Evolutionary conservation across 139 green algal species (phyloP).

Genomic region (Volvox africanus): DNA sequence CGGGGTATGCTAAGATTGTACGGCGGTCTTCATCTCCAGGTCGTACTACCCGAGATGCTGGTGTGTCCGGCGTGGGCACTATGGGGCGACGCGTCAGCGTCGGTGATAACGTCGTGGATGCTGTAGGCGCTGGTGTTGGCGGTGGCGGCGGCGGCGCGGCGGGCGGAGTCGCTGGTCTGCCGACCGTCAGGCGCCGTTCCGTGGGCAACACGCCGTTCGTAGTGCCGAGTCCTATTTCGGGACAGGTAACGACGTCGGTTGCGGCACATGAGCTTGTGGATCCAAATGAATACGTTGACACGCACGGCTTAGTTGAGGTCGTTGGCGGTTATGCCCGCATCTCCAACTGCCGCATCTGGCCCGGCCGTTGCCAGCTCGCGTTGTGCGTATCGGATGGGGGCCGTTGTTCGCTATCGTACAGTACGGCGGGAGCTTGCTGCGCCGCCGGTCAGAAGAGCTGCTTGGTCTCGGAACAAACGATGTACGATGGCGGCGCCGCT

Average conservation of each 20-base stretch:
- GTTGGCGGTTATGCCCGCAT: conserved; percentile 28
- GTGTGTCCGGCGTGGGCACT: neutral
- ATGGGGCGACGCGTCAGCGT: neutral
- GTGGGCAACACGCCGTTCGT: neutral
- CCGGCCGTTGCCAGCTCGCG: conserved; percentile 25
- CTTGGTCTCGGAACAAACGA: neutral
- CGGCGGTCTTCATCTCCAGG: conserved; percentile 5
- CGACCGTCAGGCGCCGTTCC: neutral
- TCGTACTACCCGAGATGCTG: neutral
- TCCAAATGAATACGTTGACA: conserved; percentile 18
- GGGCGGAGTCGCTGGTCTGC: neutral
- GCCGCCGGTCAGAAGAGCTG: neutral
- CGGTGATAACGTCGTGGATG: neutral
- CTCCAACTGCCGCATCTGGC: conserved; percentile 17
- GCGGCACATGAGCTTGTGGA: conserved; percentile 9
- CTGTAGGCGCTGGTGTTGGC: neutral
- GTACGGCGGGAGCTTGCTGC: neutral
- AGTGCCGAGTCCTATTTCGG: neutral
- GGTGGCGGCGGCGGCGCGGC: neutral
- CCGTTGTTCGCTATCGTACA: neutral
- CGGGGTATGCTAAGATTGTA: neutral
- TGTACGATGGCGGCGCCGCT: neutral
- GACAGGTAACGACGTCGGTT: neutral
- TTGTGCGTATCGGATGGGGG: conserved; percentile 27
- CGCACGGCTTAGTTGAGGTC: conserved; percentile 32